A percentile compares a stretch with the other conserved stretches of the same genome.
Evolutionary conservation across 805 yeast genomes (phyloP).

Genomic region (Saitoella complicata): DNA sequence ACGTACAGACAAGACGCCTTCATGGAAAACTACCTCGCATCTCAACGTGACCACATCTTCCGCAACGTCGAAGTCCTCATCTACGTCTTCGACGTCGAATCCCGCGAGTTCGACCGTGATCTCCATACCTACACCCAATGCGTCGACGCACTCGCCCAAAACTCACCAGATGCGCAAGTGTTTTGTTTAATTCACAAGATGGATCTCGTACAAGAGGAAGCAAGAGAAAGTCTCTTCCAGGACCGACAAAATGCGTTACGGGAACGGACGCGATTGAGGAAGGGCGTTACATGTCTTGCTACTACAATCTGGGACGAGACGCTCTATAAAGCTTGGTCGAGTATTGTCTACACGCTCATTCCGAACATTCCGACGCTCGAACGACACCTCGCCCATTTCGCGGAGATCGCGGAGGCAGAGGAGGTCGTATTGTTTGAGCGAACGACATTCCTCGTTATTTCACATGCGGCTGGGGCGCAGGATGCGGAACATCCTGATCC

Average conservation of each 20-base stretch:
- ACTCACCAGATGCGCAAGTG: constrained; percentile 79
- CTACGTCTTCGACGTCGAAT: constrained; percentile 91
- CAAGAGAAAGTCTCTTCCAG: constrained; percentile 35
- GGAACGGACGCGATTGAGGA: constrained; percentile 48
- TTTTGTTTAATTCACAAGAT: constrained; percentile 87
- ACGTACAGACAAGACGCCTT: constrained; percentile 66
- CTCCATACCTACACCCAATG: constrained; percentile 81
- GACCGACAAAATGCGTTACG: constrained; percentile 43
- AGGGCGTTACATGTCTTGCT: constrained; percentile 65
- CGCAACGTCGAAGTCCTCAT: constrained; percentile 90
- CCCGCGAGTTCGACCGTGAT: constrained; percentile 80
- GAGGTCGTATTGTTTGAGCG: constrained; percentile 86
- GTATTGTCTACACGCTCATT: constrained; percentile 82
- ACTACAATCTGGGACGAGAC: constrained; percentile 97
- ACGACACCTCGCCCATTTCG: constrained; percentile 54
- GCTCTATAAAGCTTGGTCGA: constrained; percentile 92
- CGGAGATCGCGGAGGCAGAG: constrained; percentile 60
- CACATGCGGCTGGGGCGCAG: constrained; percentile 24
- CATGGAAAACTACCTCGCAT: constrained; percentile 82
- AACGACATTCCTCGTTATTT: constrained; percentile 74
- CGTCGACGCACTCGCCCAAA: constrained; percentile 61
- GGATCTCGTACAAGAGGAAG: constrained; percentile 82
- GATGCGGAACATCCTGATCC: constrained; percentile 43
- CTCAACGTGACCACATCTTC: constrained; percentile 81
- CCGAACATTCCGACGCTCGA: constrained; percentile 80